Evolutionary conservation across 805 yeast genomes (phyloP), one percentile per base, ranked within the genome.

Genomic region (Yamadazyma paraphyllophila): DNA sequence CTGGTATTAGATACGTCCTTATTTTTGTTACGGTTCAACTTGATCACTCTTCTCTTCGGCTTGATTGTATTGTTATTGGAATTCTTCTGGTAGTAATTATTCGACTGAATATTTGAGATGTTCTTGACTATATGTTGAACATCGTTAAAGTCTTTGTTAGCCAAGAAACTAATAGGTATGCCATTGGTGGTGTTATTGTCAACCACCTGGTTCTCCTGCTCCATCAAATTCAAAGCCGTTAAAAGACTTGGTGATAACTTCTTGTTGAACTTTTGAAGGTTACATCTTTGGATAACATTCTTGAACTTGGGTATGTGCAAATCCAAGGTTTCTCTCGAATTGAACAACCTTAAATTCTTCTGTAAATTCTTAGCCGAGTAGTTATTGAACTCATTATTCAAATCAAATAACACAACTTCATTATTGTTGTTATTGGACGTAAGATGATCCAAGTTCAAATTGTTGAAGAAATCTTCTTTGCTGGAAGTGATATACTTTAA

Each of bases 321-420:
- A n/a, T 87, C 80, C 49, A 92, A 71, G 0, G 97, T 88, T 53
- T 87, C 89, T 51, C 97, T 78, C 1, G 92, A 82, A 12, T 84
- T 80, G 39, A 81, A 78, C 47, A 92, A 68, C 4, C 59, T 50
- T 13, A 65, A 55, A 38, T 60, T 63, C 49, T 61, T 63, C 27
- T 55, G 60, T 40, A 71, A 61, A 49, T 69, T 70, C 17, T 87
- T 76, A 0, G 86, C 77, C 11, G 91, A 71, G 56, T 61, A 61
- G 38, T 51, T 48, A 39, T 45, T 85, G 76, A 59, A 82, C 34
- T 52, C 71, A 74, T 83, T 76, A 52, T 82, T 83, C 36, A 52
- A 43, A 8, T 83, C 83, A 2, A 88, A 80, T 3, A 86, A 77
- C 14, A 47, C 46, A 30, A 51, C 47, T 26, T 52, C 56, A 25